Base-by-base conservation (phyloP, 2,329 filamentous ascomycete genomes). In the Pseudogymnoascus sp. region DNA sequence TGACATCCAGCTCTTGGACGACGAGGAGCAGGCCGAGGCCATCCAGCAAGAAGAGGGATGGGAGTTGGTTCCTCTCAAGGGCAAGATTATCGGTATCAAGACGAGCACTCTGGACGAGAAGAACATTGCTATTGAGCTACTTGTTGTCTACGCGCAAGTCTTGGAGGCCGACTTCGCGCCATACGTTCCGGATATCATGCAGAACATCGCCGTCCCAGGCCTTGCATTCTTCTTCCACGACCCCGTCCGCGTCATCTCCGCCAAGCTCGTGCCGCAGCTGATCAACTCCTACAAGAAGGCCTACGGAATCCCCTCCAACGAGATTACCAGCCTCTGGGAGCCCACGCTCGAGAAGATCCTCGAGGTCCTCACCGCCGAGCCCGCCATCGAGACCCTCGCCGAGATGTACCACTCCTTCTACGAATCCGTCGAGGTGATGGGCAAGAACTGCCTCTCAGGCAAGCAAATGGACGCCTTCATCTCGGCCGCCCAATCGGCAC, bases 331-430 rank as follows among this genome's bases (percentile, higher is more conserved):
- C 47, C 83, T 99, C 60, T 99, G 95, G 95, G 83, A 83, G 66
- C 86, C 83, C 63, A 96, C 93, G 3, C 87, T 95, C 8, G 89
- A 91, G 71, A 97, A 96, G 78, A 83, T 97, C 37, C 85, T 99
- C 10, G 95, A 97, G 75, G 93, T 97, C 1, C 83, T 99, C 40
- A 91, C 88, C 66, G 93, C 93, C 0, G 95, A 99, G 78, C 93
- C 95, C 18, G 92, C 93, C 1, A 93, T 99, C 65, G 95, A 99
- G 71, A 96, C 95, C 0, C 83, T 99, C 57, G 93, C 95, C 1
- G 95, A 97, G 77, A 97, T 99, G 91, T 99, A 97, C 77, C 93
- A 97, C 76, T 99, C 95, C 80, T 99, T 99, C 80, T 99, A 99
- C 75, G 95, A 99, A 76, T 96, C 91, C 26, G 87, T 99, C 6